Evolutionary conservation across 2,329 filamentous ascomycete genomes (phyloP).

Genomic region (Periconia sp.): DNA sequence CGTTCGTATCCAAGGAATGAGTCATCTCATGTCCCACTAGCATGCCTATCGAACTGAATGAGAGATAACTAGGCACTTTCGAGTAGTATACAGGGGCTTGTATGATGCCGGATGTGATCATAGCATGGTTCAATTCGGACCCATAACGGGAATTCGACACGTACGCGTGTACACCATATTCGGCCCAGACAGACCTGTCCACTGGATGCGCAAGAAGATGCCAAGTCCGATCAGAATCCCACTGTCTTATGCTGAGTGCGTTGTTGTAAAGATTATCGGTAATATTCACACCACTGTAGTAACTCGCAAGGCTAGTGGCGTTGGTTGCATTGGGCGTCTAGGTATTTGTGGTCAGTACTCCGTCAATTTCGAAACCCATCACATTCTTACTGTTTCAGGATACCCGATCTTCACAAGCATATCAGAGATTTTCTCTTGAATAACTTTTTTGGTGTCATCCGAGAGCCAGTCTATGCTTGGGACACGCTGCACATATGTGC

Average conservation of each 20-base stretch:
- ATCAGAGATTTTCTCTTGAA: not conserved
- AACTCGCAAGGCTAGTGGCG: not conserved
- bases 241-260: not conserved
- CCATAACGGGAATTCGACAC: not conserved
- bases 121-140: not conserved
- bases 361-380: no score
- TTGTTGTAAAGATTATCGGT: not conserved
- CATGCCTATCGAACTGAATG: constrained; percentile 67
- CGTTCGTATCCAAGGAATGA: constrained; percentile 67
- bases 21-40: constrained; percentile 68
- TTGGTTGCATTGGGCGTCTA: not conserved
- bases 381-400: not conserved
- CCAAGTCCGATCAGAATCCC: not conserved
- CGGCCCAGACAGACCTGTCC: not conserved
- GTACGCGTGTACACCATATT: not conserved
- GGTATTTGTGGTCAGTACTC: no score
- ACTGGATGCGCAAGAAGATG: not conserved
- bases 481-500: not conserved
- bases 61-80: constrained; percentile 62
- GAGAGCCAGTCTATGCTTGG: not conserved
- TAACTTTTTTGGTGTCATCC: not conserved
- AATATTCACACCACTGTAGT: not conserved
- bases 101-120: constrained; percentile 61
- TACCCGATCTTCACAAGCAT: not conserved
- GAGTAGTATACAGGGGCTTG: constrained; percentile 66